Base-by-base conservation (phyloP, 2,329 filamentous ascomycete species). In the Cordyceps farinosa region DNA sequence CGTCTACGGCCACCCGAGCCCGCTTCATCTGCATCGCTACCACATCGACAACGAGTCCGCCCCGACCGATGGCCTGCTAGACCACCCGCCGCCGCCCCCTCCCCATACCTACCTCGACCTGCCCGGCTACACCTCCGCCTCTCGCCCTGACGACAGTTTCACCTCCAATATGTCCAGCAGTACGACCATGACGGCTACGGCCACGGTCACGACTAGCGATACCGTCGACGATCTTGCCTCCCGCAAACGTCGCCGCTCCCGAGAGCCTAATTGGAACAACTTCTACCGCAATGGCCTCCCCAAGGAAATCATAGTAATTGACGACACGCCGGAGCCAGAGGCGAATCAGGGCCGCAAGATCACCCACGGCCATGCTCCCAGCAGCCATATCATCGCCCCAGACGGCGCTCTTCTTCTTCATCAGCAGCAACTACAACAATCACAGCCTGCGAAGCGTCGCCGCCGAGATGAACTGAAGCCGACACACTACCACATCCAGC, bases 261-360 rank as follows among this genome's bases (percentile, higher is more conserved):
- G 83, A 73, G 82, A 87, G 68, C 89, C 90, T 56, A 88, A 95
- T 76, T 95, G 91, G 91, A 81, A 84, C 64, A 86, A 84, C 67
- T 95, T 93, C 72, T 94, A 93, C 75, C 89, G 89, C 73, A 93
- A 94, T 74, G 91, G 91, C 4, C 78, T 92, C 32, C 91, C 91
- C 30, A 89, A 91, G 73, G 91, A 95, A 78, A 87, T 95, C 72
- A 94, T 95, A 71, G 87, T 94, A 70, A 95, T 95, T 70, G 87
- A 90, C 74, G 89, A 93, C 74, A 87, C 86, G 5, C 89, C 89
- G 58, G 82, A 84, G 64, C 82, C 83, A 62, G 81, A 84, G 64
- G 70, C 75, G 54, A 74, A 76, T 61, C 76, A 77, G n/a, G 68
- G 73, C 57, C 74, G 75, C 45, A 80, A 77, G 71, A 72, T 79